Conservation (phyloP, 257 asterid genomes). For the Petunia secreta region DNA sequence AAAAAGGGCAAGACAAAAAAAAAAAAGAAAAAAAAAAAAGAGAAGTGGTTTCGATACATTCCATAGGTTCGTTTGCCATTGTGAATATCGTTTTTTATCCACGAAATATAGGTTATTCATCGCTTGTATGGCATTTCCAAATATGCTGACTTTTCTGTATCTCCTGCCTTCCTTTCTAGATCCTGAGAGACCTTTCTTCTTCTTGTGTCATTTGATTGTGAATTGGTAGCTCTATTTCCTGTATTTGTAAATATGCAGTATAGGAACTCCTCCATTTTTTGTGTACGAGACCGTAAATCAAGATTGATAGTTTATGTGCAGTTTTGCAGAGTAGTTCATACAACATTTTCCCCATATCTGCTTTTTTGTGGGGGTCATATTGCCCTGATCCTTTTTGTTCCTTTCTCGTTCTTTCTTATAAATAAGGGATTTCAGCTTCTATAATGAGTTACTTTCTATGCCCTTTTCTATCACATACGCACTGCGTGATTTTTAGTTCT, state of each 20-base stretch:
- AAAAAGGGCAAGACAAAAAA: constrained; percentile 15
- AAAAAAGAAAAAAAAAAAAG: not conserved
- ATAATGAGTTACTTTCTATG: no score
- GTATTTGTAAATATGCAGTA: not conserved
- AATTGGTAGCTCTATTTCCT: not conserved
- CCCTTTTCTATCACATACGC: no score
- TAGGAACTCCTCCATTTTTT: constrained; percentile 2
- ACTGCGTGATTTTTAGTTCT: no score
- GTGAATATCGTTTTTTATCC: constrained; percentile 28
- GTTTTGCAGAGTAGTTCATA: not conserved
- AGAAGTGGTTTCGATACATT: not conserved
- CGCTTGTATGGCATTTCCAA: not conserved
- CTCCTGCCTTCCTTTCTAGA: not conserved
- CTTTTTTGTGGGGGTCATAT: no score
- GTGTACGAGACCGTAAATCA: not conserved
- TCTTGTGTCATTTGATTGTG: not conserved
- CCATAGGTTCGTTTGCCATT: constrained; percentile 14
- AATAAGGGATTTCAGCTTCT: no score
- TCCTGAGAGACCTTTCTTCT: not conserved
- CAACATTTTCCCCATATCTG: no score
- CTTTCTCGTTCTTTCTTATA: not conserved
- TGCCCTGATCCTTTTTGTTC: not conserved
- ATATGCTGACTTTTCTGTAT: constrained; percentile 2
- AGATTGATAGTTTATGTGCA: not conserved
- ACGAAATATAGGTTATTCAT: constrained; percentile 26